A percentile compares a stretch with the other conserved stretches of the same genome.
Evolutionary conservation across 352 stramenopile genomes (phyloP).

Genomic region (Globisporangium parvum): DNA sequence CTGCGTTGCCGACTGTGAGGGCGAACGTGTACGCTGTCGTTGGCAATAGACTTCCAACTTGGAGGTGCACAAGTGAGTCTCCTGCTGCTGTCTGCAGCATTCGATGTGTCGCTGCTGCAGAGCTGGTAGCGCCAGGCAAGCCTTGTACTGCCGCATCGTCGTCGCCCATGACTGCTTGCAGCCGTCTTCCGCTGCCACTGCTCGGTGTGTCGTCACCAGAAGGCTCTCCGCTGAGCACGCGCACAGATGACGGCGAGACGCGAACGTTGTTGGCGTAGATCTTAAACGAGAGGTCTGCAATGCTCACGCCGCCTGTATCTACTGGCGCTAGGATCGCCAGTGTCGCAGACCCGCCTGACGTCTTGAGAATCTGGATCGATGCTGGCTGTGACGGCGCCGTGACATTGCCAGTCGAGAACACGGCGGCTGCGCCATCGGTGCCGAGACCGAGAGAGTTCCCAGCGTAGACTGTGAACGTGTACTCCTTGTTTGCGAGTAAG

Average conservation of each 20-base stretch:
- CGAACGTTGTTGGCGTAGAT: constrained; percentile 38
- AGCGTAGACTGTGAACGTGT: constrained; percentile 48
- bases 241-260: constrained; percentile 17
- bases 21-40: constrained; percentile 38
- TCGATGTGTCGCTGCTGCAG: constrained; percentile 2
- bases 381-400: constrained; percentile 25
- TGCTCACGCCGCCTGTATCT: constrained; percentile 35
- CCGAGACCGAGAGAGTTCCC: constrained; percentile 34
- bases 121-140: no score
- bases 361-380: constrained; percentile 17
- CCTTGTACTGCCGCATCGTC: no score
- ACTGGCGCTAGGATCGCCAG: constrained; percentile 24
- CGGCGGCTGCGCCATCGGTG: constrained; percentile 20
- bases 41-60: constrained; percentile 40
- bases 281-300: constrained; percentile 23
- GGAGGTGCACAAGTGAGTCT: constrained; percentile 14
- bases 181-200: background rate
- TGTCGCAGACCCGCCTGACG: constrained; percentile 32
- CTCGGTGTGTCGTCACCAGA: background rate
- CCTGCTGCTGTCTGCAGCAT: constrained; percentile 5
- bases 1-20: constrained; percentile 24
- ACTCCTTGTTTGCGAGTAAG: constrained; percentile 29
- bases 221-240: background rate
- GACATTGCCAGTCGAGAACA: constrained; percentile 20
- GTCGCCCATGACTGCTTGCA: background rate